phyloP scores from a whole-genome alignment of 176 grass and related monocot genomes.

The Paspalum vaginatum region DNA sequence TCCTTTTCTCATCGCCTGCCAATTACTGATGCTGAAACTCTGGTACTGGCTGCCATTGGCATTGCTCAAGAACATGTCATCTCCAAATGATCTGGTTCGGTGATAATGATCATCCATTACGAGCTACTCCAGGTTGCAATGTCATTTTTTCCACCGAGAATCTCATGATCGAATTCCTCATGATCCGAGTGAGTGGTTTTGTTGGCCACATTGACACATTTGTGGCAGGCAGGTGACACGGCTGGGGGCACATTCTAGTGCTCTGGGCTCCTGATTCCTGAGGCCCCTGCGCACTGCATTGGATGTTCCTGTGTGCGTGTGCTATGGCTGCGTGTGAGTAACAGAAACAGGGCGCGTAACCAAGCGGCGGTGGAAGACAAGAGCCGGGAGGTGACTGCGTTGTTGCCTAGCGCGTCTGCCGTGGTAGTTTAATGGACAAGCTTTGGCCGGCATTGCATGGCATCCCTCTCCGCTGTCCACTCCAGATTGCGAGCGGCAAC shows the following conservation, averaged over 20 bases:
- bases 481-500: conserved; percentile 2
- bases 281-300: neutral
- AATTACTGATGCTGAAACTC: neutral
- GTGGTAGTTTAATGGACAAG: conserved; percentile 14
- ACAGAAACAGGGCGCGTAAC: neutral
- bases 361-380: conserved; percentile 22
- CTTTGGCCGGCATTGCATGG: conserved; percentile 19
- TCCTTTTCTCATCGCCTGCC: neutral
- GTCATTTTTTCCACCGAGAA: conserved; percentile 33
- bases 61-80: conserved; percentile 27
- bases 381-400: conserved; percentile 29
- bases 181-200: too few species aligned
- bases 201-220: too few species aligned
- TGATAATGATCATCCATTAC: conserved; percentile 15
- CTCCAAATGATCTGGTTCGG: neutral
- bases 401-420: conserved; percentile 32
- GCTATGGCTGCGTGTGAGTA: neutral
- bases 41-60: conserved; percentile 18
- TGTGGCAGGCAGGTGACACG: conserved; percentile 18
- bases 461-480: neutral
- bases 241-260: conserved; percentile 15
- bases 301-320: neutral
- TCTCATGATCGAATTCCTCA: neutral
- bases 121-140: neutral
- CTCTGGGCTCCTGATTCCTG: conserved; percentile 17